Evolutionary conservation across 2,329 filamentous ascomycete species (phyloP), one percentile per base, ranked within the genome.

Genomic region (Cryphonectria carpinicola): DNA sequence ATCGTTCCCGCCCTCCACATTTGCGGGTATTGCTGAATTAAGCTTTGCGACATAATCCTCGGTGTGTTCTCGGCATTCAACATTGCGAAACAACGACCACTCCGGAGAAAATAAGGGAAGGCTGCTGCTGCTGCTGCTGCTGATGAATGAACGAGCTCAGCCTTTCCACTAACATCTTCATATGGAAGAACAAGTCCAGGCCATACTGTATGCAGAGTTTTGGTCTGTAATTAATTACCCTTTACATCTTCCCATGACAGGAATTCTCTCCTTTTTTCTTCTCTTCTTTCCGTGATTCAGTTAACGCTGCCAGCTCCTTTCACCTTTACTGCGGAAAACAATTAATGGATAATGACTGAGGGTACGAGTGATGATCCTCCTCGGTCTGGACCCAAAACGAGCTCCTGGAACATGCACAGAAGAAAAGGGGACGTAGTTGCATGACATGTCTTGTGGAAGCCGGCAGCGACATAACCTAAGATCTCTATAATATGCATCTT

Each of bases 51-150:
- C 11, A n/a, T 25, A 1, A 19, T 58, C 54, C 25, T 58, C 54
- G 54, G 54, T 58, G 28, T 28, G 54, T 32, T 58, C 25, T 58
- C 54, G 54, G 54, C 54, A 35, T 58, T 58, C 54, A 28, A 28
- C 13, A 56, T 25, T 25, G 52, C 25, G 52, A 56, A 56, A 56
- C n/a, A 56, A 56, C 25, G 52, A 56, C n/a, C 0, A 25, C 4
- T 10, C 25, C 52, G 52, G n/a, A 17, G 52, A 56, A 28, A 56
- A 17, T 6, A 28, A 56, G 52, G n/a, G n/a, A 28, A 56, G 46
- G 46, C 25, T 56, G 52, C 52, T 52, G 17, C 46, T 28, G 46
- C 25, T 56, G 52, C 52, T 52, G 17, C 46, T 28, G 25, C n/a
- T 28, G 22, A 11, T 11, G 37, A 11, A 13, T 11, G 37, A 28